phyloP scores from a whole-genome alignment of 495 filamentous ascomycete species.

The Melanomma pulvis-pyrius region DNA sequence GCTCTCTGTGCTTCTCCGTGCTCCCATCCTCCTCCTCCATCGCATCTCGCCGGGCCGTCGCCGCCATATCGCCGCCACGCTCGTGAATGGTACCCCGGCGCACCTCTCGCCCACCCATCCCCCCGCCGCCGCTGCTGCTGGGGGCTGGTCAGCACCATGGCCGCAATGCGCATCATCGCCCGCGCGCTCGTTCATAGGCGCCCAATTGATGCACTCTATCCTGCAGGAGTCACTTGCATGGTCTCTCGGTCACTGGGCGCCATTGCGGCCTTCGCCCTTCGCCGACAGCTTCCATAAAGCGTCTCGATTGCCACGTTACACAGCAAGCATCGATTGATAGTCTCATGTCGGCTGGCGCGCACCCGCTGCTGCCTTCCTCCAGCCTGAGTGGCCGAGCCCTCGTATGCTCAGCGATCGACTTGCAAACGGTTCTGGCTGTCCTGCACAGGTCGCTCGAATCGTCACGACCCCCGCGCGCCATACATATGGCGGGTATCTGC shows the following conservation, averaged over 20 bases:
- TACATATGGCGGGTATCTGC: constrained; percentile 28
- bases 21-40: constrained; percentile 9
- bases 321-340: constrained; percentile 32
- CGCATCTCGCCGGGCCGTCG: not conserved
- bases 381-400: constrained; percentile 19
- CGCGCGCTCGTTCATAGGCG: constrained; percentile 11
- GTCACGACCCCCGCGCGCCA: constrained; percentile 28
- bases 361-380: not conserved
- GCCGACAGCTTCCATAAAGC: constrained; percentile 12
- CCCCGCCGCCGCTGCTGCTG: not conserved
- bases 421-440: constrained; percentile 21
- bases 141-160: not conserved
- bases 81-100: constrained; percentile 2
- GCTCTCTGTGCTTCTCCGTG: not conserved
- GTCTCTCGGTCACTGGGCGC: constrained; percentile 33
- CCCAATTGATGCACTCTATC: constrained; percentile 37
- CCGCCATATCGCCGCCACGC: not conserved
- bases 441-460: constrained; percentile 23
- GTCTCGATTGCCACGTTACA: constrained; percentile 33
- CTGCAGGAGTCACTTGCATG: constrained; percentile 41
- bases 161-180: constrained; percentile 4
- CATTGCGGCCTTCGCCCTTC: constrained; percentile 24
- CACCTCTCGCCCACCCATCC: not conserved
- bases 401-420: constrained; percentile 17
- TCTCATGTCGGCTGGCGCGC: constrained; percentile 29